phyloP scores from a whole-genome alignment of 345 rosid genomes.

The Ceriops decandra region DNA sequence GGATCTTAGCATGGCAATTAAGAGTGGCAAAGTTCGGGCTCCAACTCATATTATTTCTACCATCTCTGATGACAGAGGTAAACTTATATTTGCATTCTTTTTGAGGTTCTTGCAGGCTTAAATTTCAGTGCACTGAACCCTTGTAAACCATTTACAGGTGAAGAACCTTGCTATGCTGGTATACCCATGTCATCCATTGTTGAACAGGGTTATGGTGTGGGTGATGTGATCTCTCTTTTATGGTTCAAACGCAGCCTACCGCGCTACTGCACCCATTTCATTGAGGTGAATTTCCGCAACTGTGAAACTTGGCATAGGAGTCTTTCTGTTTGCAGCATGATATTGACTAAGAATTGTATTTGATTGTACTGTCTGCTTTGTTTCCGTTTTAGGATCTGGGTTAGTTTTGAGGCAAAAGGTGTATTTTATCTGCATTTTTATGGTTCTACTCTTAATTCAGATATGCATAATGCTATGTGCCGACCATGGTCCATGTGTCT shows the following conservation, averaged over 20 bases:
- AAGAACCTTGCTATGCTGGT: slow-evolving; percentile 98
- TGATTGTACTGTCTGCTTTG: neutral
- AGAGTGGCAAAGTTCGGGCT: slow-evolving; percentile 96
- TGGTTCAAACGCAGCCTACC: slow-evolving; percentile 99
- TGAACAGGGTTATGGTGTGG: slow-evolving; percentile 87
- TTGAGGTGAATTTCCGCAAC: slow-evolving; percentile 53
- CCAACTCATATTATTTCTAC: slow-evolving; percentile 97
- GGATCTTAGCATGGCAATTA: slow-evolving; percentile 87
- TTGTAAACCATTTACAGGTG: slow-evolving; percentile 46
- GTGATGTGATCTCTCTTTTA: slow-evolving; percentile 91
- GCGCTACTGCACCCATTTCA: slow-evolving; percentile 84
- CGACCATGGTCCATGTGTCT: slow-evolving; percentile 96
- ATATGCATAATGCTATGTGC: slow-evolving; percentile 98
- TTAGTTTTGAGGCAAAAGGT: neutral
- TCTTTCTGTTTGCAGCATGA: neutral
- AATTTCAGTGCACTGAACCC: slow-evolving; percentile 7
- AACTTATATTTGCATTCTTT: neutral
- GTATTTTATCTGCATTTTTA: neutral
- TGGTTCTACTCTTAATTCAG: slow-evolving; percentile 36
- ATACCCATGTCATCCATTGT: slow-evolving; percentile 96
- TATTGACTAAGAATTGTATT: slow-evolving; percentile 2
- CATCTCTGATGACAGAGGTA: slow-evolving; percentile 96
- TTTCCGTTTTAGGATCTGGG: neutral
- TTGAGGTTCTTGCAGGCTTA: neutral
- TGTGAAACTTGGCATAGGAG: neutral